These are phyloP conservation scores for Kluyveromyces lactis DNA, from an alignment of 805 yeast genomes.

Conservation along the genomic window DNA sequence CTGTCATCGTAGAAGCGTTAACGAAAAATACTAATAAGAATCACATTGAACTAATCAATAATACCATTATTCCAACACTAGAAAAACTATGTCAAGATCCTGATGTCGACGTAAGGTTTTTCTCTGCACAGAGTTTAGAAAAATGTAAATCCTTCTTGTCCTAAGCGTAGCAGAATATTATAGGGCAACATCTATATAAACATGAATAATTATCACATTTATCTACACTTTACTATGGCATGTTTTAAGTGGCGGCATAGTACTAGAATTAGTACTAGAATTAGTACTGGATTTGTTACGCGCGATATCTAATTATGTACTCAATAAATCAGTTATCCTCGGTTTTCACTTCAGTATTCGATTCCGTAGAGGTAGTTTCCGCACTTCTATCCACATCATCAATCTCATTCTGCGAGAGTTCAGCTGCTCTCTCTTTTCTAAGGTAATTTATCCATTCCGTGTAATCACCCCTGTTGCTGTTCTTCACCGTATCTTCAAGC, in stretches of 20 bases:
- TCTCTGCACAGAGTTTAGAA: slow-evolving; percentile 58
- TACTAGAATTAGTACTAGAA: too few relatives aligned
- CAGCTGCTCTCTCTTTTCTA: slow-evolving; percentile 4
- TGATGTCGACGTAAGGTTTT: slow-evolving; percentile 86
- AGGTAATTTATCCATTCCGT: slow-evolving; percentile 28
- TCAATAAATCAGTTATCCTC: too few relatives aligned
- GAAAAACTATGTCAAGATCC: slow-evolving; percentile 58
- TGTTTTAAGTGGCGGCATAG: too few relatives aligned
- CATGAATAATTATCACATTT: too few relatives aligned
- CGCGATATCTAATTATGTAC: too few relatives aligned
- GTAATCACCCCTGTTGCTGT: slow-evolving; percentile 36
- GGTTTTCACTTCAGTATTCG: too few relatives aligned
- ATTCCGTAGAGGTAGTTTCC: too few relatives aligned
- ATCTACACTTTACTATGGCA: too few relatives aligned
- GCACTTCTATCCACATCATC: neutral
- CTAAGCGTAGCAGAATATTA: slow-evolving; percentile 3
- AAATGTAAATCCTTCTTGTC: slow-evolving; percentile 18
- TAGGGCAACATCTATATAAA: too few relatives aligned
- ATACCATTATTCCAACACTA: slow-evolving; percentile 55
- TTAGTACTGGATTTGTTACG: too few relatives aligned
- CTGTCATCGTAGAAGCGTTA: slow-evolving; percentile 49
- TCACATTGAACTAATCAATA: slow-evolving; percentile 33
- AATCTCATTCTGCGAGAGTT: neutral
- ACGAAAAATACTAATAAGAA: slow-evolving; percentile 22
- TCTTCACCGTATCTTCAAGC: slow-evolving; percentile 9